These are phyloP conservation scores for Syzygium aqueum DNA, from an alignment of 345 rosid genomes.

Conservation along the genomic window DNA sequence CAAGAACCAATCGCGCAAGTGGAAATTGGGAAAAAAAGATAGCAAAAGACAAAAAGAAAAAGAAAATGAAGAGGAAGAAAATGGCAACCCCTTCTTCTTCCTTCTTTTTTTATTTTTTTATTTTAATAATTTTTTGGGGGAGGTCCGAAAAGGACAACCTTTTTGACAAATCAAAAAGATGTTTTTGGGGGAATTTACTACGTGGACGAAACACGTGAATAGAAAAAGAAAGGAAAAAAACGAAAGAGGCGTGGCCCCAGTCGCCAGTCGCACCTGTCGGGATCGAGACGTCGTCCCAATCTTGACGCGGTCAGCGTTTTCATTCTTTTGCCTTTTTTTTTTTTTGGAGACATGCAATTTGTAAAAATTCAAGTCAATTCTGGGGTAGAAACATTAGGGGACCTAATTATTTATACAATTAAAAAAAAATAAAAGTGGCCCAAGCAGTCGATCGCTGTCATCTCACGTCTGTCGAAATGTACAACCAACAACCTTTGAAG, in stretches of 20 bases:
- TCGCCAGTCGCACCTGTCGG: not conserved
- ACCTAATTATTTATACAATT: not conserved
- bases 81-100: no score
- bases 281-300: not conserved
- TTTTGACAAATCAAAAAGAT: not conserved
- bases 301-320: not conserved
- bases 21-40: not conserved
- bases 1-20: not conserved
- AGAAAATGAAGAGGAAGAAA: not conserved
- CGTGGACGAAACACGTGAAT: not conserved
- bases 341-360: fast-evolving
- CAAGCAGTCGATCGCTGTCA: not conserved
- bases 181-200: not conserved
- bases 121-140: no score
- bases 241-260: not conserved
- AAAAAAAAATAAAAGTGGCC: not conserved
- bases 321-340: not conserved
- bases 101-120: no score
- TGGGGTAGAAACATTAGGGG: not conserved
- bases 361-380: not conserved
- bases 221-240: not conserved
- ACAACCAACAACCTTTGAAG: not conserved
- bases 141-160: not conserved
- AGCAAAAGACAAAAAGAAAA: not conserved
- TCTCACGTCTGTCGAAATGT: not conserved